Conservation (phyloP, 495 filamentous ascomycete genomes). For the Terfezia boudieri region DNA sequence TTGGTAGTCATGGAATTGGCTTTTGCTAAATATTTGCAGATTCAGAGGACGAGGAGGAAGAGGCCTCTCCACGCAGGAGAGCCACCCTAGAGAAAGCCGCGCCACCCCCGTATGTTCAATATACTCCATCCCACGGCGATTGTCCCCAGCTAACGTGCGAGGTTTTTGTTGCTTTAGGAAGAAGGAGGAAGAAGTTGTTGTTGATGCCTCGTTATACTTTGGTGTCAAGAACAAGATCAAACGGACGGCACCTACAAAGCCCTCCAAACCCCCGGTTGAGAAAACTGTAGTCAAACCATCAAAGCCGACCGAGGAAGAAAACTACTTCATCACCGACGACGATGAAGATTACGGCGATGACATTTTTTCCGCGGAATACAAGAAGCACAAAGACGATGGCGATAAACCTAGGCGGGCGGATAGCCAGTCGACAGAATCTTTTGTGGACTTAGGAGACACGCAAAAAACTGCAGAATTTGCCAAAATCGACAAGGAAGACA, state of each 20-base stretch:
- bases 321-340: slow-evolving; percentile 9
- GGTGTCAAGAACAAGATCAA: slow-evolving; percentile 14
- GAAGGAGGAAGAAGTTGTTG: slow-evolving; percentile 7
- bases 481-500: background rate
- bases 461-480: no score
- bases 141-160: background rate
- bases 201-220: slow-evolving; percentile 14
- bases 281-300: slow-evolving; percentile 5
- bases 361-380: slow-evolving; percentile 16
- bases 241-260: slow-evolving; percentile 11
- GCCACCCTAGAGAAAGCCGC: background rate
- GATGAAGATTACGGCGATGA: slow-evolving; percentile 15
- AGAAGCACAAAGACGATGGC: slow-evolving; percentile 15
- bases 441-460: slow-evolving; percentile 1
- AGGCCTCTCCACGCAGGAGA: slow-evolving; percentile 2
- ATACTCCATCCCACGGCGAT: background rate
- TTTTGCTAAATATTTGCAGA: slow-evolving; percentile 3
- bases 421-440: background rate
- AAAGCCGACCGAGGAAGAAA: slow-evolving; percentile 7
- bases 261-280: slow-evolving; percentile 4
- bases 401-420: background rate
- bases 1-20: no score
- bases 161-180: background rate
- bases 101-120: slow-evolving; percentile 1
- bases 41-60: slow-evolving; percentile 17